Percentiles rank a stretch among this genome's conserved stretches.
Conservation (phyloP, 2,329 filamentous ascomycete species). For the Chaetomium sp. region DNA sequence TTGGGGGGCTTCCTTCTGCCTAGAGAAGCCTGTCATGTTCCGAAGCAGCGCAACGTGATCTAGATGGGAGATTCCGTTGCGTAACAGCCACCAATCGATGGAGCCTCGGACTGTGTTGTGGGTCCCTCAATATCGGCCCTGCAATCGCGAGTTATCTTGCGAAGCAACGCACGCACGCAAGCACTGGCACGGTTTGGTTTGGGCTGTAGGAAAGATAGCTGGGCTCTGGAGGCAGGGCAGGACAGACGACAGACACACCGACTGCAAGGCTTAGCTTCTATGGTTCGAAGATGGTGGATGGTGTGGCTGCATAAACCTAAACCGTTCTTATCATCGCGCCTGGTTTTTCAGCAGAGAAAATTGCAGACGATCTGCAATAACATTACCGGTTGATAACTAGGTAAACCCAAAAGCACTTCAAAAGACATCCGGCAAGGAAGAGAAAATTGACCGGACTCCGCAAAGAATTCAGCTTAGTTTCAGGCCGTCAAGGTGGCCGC, state of each 20-base stretch:
- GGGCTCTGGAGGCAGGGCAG: neutral
- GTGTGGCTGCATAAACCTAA: constrained; percentile 7
- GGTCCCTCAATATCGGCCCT: constrained; percentile 7
- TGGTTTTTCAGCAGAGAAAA: neutral
- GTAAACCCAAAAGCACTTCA: neutral
- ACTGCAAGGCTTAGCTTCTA: constrained; percentile 10
- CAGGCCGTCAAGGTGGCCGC: constrained; percentile 3
- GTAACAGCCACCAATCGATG: constrained; percentile 29
- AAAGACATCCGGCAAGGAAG: neutral
- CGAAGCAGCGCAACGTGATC: constrained; percentile 29
- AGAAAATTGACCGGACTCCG: neutral
- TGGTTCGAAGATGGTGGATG: no score
- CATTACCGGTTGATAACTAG: neutral
- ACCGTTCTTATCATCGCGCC: neutral
- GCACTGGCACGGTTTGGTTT: neutral
- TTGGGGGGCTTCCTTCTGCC: constrained; percentile 20
- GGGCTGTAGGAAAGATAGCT: neutral
- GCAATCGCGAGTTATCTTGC: neutral
- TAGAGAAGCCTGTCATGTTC: constrained; percentile 22
- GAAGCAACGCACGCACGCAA: neutral
- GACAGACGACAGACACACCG: neutral
- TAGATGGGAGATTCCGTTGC: constrained; percentile 31
- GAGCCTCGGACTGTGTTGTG: neutral
- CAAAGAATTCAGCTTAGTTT: neutral
- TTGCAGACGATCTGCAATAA: neutral